Evolutionary conservation across 2,329 filamentous ascomycete species (phyloP), one percentile per base, ranked within the genome.

Genomic region (Reticulascus tulasneorum): DNA sequence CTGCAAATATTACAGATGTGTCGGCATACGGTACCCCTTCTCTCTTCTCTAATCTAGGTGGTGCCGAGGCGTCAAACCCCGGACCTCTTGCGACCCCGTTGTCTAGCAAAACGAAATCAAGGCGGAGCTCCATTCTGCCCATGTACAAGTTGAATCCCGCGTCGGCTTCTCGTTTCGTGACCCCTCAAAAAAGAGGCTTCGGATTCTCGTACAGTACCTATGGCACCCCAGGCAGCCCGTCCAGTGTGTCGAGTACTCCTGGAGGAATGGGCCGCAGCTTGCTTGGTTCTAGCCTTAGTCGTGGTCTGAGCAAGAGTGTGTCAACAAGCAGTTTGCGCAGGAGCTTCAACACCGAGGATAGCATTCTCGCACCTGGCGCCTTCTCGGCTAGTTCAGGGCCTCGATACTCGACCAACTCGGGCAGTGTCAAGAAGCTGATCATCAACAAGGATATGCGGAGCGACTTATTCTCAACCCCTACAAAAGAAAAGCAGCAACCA

Each of bases 201-300:
- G 91, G 91, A 4, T 94, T 96, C 58, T 89, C 85, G 3, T 96
- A 96, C 63, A 94, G 89, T 46, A 89, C 83, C 3, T 95, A 94
- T 51, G 88, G 87, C 28, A 90, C 85, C 2, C 89, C 91, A 6
- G 82, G 71, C 38, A 86, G 79, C 48, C 77, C 76, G 16, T 76
- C 84, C 5, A 80, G 82, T 54, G 73, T 69, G 23, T 69, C 77
- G 27, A 87, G 82, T 58, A 84, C 85, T 7, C 84, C 86, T 6
- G 80, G 77, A 23, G 73, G 71, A 13, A 64, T 84, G 33, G 77
- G 78, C 17, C 79, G 78, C 53, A 89, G 81, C 53, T 60, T 90
- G 23, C 60, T 75, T 13, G 73, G 71, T 35, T 72, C 79, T n/a
- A 84, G 80, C 53, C 66, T 86, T 28, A 79, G 79, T 38, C 78